A percentile compares a stretch with the other conserved stretches of the same genome.
Evolutionary conservation across 352 stramenopile genomes (phyloP).

Genomic region (Globisporangium echinulatum): DNA sequence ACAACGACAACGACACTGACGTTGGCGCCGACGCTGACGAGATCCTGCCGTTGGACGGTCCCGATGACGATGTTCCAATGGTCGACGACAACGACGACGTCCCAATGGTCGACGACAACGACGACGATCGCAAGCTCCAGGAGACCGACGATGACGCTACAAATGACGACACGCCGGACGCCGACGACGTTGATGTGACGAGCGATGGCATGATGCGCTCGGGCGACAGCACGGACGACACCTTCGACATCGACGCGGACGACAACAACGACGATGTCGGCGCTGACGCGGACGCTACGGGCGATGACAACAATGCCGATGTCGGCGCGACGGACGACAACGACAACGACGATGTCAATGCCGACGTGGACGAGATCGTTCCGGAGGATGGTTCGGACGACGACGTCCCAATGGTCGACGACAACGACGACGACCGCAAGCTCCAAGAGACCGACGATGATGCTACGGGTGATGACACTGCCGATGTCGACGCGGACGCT

Average conservation of each 20-base stretch:
- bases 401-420: not conserved
- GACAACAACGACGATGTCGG: not conserved
- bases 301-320: not conserved
- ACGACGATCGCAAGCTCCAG: not conserved
- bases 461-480: not conserved
- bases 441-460: not conserved
- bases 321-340: not conserved
- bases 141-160: not conserved
- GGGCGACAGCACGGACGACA: not conserved
- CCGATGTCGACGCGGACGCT: not conserved
- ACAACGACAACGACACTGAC: not conserved
- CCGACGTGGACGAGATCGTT: not conserved
- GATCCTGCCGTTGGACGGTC: not conserved
- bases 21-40: slow-evolving; percentile 1
- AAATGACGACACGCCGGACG: not conserved
- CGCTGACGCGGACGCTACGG: not conserved
- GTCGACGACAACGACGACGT: slow-evolving; percentile 3
- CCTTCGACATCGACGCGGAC: too few species aligned
- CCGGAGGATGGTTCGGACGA: not conserved
- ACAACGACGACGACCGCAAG: slow-evolving; percentile 1
- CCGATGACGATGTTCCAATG: not conserved
- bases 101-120: not conserved
- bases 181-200: too few species aligned
- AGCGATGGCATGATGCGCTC: too few species aligned
- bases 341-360: not conserved